Conservation (phyloP, 2,329 filamentous ascomycete species). For the Arthrobotrys pseudoclavata region DNA sequence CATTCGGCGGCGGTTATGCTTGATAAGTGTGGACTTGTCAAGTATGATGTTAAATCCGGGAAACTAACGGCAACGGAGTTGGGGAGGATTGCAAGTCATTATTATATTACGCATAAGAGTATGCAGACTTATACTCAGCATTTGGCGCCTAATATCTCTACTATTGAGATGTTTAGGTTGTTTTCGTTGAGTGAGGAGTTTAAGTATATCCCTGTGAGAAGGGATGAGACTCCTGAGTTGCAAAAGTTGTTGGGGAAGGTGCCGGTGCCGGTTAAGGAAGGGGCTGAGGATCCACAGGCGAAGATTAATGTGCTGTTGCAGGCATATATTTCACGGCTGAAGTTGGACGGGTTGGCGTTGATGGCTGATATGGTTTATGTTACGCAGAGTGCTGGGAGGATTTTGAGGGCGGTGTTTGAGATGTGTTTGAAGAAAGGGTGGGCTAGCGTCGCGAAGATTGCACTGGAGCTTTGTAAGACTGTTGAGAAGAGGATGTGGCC, state of each 20-base stretch:
- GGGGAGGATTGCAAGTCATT: constrained; percentile 94
- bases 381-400: constrained; percentile 96
- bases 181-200: constrained; percentile 98
- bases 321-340: constrained; percentile 94
- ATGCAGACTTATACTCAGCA: constrained; percentile 98
- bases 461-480: constrained; percentile 97
- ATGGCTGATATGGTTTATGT: constrained; percentile 99
- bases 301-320: constrained; percentile 99
- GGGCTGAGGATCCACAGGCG: constrained; percentile 93
- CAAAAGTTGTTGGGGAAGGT: constrained; percentile 90
- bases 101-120: constrained; percentile 95
- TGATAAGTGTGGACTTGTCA: constrained; percentile 88
- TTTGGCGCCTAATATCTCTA: constrained; percentile 90
- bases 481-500: constrained; percentile 99
- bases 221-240: constrained; percentile 96
- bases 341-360: constrained; percentile 90
- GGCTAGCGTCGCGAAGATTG: constrained; percentile 91
- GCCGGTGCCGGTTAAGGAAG: constrained; percentile 96
- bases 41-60: constrained; percentile 94
- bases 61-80: constrained; percentile 91
- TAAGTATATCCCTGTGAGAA: constrained; percentile 97
- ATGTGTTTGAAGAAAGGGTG: constrained; percentile 98
- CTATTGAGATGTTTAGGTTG: constrained; percentile 95
- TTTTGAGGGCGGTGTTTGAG: constrained; percentile 94
- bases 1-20: constrained; percentile 91